These are phyloP conservation scores for Clausena lansium DNA, from an alignment of 345 rosid genomes.

Conservation along the genomic window DNA sequence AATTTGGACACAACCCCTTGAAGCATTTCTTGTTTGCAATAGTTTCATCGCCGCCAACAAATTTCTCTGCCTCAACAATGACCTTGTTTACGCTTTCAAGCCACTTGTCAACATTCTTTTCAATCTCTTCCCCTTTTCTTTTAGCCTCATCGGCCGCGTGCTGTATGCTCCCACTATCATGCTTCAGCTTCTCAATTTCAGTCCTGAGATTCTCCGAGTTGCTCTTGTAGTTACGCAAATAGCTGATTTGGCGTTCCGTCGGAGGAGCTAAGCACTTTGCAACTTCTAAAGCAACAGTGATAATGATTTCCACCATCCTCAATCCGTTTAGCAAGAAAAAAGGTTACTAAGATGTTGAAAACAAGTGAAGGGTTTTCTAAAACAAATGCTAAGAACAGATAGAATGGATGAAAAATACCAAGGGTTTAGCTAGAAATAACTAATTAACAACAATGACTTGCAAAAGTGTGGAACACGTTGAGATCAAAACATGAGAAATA, in stretches of 20 bases:
- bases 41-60: background rate
- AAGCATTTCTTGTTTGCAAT: constrained; percentile 4
- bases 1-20: constrained; percentile 8
- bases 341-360: too few relatives aligned
- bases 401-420: too few relatives aligned
- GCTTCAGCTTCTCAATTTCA: background rate
- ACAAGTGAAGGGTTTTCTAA: too few relatives aligned
- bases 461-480: too few relatives aligned
- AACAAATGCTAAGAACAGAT: too few relatives aligned
- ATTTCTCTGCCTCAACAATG: background rate
- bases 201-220: constrained; percentile 3
- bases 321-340: background rate
- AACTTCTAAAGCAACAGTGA: background rate
- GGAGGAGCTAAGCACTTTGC: too few relatives aligned
- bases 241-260: background rate
- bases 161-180: background rate
- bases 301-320: background rate
- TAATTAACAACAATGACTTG: too few relatives aligned
- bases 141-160: constrained; percentile 4
- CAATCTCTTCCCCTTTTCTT: too few relatives aligned
- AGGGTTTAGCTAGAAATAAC: too few relatives aligned
- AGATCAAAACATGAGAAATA: too few relatives aligned
- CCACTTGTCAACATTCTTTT: background rate
- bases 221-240: background rate
- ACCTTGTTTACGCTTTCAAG: background rate